Conservation (phyloP, 495 filamentous ascomycete species). For the Penicillium crystallinum region DNA sequence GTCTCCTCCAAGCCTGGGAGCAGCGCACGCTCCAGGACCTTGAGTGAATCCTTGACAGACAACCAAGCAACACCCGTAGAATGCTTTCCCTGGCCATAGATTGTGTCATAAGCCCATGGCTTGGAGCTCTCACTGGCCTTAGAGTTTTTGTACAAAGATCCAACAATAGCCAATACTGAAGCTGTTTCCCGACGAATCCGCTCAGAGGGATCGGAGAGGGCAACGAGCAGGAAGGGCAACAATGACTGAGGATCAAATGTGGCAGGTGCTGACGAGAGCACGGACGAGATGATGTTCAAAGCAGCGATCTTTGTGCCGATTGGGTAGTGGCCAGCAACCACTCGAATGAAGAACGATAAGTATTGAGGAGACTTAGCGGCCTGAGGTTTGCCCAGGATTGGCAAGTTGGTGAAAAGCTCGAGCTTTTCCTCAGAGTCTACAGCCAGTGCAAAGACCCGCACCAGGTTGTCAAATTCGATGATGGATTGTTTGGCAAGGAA, state of each 20-base stretch:
- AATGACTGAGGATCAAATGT: conserved; percentile 69
- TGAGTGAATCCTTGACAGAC: conserved; percentile 47
- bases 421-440: conserved; percentile 46
- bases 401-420: conserved; percentile 51
- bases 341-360: conserved; percentile 67
- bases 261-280: conserved; percentile 45
- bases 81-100: conserved; percentile 53
- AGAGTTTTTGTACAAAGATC: conserved; percentile 43
- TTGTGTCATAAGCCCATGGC: conserved; percentile 47
- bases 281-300: conserved; percentile 51
- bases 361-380: conserved; percentile 59
- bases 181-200: conserved; percentile 71
- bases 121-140: conserved; percentile 27
- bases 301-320: conserved; percentile 62
- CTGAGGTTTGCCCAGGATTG: conserved; percentile 51
- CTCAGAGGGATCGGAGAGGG: conserved; percentile 66
- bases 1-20: conserved; percentile 75
- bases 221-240: conserved; percentile 68
- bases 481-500: conserved; percentile 34
- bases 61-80: conserved; percentile 54
- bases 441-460: conserved; percentile 57
- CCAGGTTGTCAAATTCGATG: conserved; percentile 51
- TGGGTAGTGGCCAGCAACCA: conserved; percentile 69
- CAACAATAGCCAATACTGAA: conserved; percentile 49
- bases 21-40: conserved; percentile 59